Evolutionary conservation across 2,329 filamentous ascomycete species (phyloP).

Genomic region (Aspergillus fischeri): DNA sequence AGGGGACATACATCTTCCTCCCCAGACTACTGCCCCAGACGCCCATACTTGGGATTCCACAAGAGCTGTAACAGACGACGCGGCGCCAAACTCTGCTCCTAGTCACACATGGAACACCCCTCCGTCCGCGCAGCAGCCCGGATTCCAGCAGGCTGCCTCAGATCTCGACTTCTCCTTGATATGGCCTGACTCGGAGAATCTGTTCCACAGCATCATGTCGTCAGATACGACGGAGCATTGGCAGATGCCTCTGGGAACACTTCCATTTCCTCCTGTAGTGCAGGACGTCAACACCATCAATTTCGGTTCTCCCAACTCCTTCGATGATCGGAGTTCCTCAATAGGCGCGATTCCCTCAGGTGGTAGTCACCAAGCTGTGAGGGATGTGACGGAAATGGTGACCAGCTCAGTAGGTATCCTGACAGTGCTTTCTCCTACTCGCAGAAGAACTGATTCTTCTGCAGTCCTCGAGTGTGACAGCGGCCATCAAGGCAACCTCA

Average conservation of each 20-base stretch:
- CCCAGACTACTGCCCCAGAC: conserved; percentile 17
- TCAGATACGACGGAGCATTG: conserved; percentile 37
- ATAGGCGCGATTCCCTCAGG: conserved; percentile 39
- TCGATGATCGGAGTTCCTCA: conserved; percentile 34
- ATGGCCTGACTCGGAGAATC: conserved; percentile 44
- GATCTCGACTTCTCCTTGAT: conserved; percentile 41
- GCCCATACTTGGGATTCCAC: conserved; percentile 23
- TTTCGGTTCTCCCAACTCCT: conserved; percentile 34
- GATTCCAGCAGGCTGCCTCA: conserved; percentile 21
- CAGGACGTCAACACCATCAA: conserved; percentile 27
- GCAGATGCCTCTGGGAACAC: conserved; percentile 41
- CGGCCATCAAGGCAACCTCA: conserved; percentile 41
- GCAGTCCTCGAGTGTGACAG: conserved; percentile 42
- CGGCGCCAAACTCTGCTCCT: conserved; percentile 15
- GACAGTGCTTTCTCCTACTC: background rate
- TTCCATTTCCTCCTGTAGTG: conserved; percentile 35
- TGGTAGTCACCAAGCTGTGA: conserved; percentile 42
- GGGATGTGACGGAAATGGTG: conserved; percentile 44
- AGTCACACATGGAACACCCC: conserved; percentile 24
- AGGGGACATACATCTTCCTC: conserved; percentile 6
- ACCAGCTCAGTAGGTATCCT: conserved; percentile 35
- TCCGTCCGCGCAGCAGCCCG: conserved; percentile 15
- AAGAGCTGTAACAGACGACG: conserved; percentile 15
- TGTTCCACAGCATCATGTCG: conserved; percentile 44
- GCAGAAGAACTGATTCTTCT: background rate